Conservation (phyloP, 1,284 basidiomycete genomes). For the Cerioporus squamosus region DNA sequence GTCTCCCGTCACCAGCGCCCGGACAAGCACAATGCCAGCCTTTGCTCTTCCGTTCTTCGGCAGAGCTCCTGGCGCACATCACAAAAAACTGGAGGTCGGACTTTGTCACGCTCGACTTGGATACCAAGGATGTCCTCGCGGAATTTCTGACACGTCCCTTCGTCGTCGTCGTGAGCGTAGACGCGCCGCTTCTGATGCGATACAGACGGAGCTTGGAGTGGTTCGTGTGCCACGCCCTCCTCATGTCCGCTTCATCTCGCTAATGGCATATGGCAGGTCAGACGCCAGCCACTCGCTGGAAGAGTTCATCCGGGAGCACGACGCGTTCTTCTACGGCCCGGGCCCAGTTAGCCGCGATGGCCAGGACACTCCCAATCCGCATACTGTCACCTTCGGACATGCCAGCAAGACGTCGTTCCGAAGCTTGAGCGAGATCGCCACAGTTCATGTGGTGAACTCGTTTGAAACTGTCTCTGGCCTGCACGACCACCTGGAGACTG, state of each 20-base stretch:
- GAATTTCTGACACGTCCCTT: constrained; percentile 89
- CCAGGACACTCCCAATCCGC: neutral
- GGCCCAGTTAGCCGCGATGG: too few species aligned
- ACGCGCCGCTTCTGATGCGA: constrained; percentile 77
- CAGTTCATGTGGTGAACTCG: constrained; percentile 76
- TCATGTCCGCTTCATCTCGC: constrained; percentile 9
- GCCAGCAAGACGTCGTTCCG: constrained; percentile 33
- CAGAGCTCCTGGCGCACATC: constrained; percentile 72
- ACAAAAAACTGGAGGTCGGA: constrained; percentile 84
- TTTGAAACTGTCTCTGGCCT: constrained; percentile 62
- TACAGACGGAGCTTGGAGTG: constrained; percentile 52
- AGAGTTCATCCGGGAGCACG: constrained; percentile 40
- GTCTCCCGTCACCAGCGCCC: constrained; percentile 18
- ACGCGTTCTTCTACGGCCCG: constrained; percentile 37
- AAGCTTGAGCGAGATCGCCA: constrained; percentile 52
- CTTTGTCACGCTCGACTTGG: constrained; percentile 84
- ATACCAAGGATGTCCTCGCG: constrained; percentile 60
- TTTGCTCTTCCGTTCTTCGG: constrained; percentile 53
- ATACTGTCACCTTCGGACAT: neutral
- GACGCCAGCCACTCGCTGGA: constrained; percentile 55
- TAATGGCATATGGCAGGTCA: constrained; percentile 15
- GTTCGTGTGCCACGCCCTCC: constrained; percentile 35
- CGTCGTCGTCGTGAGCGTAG: constrained; percentile 86
- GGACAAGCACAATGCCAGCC: constrained; percentile 7
- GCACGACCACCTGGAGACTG: constrained; percentile 62